A percentile compares a stretch with the other conserved stretches of the same genome.
These are phyloP conservation scores for Phytophthora podocarpi DNA, from an alignment of 352 stramenopile species.

Conservation along the genomic window DNA sequence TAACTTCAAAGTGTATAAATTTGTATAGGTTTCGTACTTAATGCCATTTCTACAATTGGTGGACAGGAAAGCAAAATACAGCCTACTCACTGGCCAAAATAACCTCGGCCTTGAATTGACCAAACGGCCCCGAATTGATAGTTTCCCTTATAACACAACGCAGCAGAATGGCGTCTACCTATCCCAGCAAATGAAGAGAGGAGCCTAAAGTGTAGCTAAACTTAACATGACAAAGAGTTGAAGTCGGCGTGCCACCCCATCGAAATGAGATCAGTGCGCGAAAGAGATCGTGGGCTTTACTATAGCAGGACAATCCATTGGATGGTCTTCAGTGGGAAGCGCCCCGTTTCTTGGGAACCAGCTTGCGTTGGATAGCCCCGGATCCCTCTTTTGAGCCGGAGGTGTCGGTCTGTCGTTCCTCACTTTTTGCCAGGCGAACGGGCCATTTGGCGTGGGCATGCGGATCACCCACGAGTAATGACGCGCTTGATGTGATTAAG, in stretches of 20 bases:
- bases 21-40: too few species aligned
- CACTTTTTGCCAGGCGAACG: constrained; percentile 3
- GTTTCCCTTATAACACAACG: constrained; percentile 43
- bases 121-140: too few species aligned
- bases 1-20: too few species aligned
- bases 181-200: constrained; percentile 26
- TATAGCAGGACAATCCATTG: neutral
- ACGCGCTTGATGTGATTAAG: neutral
- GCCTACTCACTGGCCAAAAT: too few species aligned
- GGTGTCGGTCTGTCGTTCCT: too few species aligned
- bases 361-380: too few species aligned
- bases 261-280: constrained; percentile 4
- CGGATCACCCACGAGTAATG: neutral
- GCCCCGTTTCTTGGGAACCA: too few species aligned
- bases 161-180: constrained; percentile 27
- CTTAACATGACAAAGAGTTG: constrained; percentile 1
- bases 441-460: neutral
- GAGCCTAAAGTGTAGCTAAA: too few species aligned
- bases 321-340: constrained; percentile 16
- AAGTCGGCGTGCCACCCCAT: constrained; percentile 7
- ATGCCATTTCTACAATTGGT: too few species aligned
- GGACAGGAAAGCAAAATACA: too few species aligned
- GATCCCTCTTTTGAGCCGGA: too few species aligned
- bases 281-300: neutral
- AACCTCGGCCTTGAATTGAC: too few species aligned